Conservation (phyloP, 2,329 filamentous ascomycete genomes). For the Pyricularia sp. region DNA sequence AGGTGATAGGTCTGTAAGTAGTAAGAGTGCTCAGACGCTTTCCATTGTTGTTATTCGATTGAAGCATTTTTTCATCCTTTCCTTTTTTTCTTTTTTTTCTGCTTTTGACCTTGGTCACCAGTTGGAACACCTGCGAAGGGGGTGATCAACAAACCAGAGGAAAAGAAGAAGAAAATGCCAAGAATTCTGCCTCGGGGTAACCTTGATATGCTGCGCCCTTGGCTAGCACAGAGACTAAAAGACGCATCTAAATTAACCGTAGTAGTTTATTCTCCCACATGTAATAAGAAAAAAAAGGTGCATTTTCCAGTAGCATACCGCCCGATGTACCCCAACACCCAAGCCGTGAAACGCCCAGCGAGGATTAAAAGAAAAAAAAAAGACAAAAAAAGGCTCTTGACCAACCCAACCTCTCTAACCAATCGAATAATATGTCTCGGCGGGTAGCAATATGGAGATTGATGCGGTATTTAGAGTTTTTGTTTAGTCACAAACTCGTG, state of each 20-base stretch:
- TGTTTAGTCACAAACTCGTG: neutral
- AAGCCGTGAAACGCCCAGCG: neutral
- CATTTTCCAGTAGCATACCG: neutral
- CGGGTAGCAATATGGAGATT: neutral
- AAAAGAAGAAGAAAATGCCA: no score
- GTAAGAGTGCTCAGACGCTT: neutral
- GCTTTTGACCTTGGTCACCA: no score
- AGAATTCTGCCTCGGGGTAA: no score
- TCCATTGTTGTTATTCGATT: neutral
- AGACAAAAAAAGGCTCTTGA: neutral
- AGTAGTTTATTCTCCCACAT: neutral
- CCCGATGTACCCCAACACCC: neutral
- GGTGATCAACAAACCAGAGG: no score
- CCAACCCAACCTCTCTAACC: neutral
- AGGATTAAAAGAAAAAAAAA: no score
- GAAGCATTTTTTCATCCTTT: neutral
- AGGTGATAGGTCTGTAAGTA: neutral
- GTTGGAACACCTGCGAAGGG: no score
- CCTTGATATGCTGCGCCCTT: no score
- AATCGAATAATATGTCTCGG: neutral
- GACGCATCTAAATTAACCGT: neutral
- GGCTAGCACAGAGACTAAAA: no score
- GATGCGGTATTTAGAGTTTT: neutral
- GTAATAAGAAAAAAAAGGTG: no score
- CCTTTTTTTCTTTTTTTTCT: no score